Evolutionary conservation across 2,329 filamentous ascomycete genomes (phyloP).

Genomic region (Fusarium sp.): DNA sequence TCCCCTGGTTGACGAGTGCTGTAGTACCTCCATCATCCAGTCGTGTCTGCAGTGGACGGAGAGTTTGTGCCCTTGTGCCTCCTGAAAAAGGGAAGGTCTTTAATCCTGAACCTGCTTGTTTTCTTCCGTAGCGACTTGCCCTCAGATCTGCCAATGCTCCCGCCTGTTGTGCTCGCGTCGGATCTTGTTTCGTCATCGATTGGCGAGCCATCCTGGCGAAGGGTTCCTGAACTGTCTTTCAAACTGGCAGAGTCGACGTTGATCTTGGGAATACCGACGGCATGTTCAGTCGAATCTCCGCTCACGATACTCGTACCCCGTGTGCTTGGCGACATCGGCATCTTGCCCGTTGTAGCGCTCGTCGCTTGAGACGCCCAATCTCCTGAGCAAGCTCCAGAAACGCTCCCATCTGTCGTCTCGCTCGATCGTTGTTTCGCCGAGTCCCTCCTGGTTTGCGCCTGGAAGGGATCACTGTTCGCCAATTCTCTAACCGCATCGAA

Average conservation of each 20-base stretch:
- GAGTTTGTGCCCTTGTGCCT: constrained; percentile 62
- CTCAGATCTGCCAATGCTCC: constrained; percentile 62
- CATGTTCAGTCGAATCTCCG: constrained; percentile 68
- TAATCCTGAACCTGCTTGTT: constrained; percentile 74
- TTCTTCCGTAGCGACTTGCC: constrained; percentile 70
- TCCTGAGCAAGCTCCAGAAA: constrained; percentile 65
- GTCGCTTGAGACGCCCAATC: constrained; percentile 75
- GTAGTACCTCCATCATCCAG: constrained; percentile 48
- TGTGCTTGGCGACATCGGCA: constrained; percentile 74
- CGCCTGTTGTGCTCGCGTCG: constrained; percentile 51
- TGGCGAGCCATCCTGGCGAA: constrained; percentile 42
- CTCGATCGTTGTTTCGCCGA: constrained; percentile 68
- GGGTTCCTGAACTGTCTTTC: constrained; percentile 49
- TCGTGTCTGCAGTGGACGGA: constrained; percentile 53
- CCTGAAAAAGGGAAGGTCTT: constrained; percentile 69
- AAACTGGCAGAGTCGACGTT: constrained; percentile 57
- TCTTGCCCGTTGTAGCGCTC: constrained; percentile 73
- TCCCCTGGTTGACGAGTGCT: constrained; percentile 31
- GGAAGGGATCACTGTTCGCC: constrained; percentile 64
- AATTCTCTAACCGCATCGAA: constrained; percentile 65
- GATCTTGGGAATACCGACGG: constrained; percentile 58
- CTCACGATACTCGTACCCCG: constrained; percentile 75
- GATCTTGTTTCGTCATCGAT: constrained; percentile 53
- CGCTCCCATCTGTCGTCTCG: constrained; percentile 72
- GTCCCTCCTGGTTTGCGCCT: constrained; percentile 52